Evolutionary conservation across 768 basidiomycete genomes (phyloP), one percentile per base, ranked within the genome.

Genomic region (Thelephora ganbajun): DNA sequence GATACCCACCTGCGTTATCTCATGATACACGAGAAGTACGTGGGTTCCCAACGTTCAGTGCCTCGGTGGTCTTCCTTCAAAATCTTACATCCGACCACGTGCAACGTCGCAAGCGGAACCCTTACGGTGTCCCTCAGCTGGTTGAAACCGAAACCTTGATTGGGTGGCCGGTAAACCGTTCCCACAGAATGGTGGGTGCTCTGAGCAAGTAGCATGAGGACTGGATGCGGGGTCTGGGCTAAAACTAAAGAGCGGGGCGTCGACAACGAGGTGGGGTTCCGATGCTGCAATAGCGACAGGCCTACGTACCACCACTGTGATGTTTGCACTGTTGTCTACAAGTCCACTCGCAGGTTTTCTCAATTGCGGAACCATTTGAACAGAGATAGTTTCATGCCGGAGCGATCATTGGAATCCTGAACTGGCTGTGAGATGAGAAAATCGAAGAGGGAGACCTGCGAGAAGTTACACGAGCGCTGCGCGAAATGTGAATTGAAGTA

Each of bases 281-380:
- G 14, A 88, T 81, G 2, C 73, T 74, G 0, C 77, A 75, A 18
- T 68, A 77, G 51, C 79, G 87, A 60, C 90, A 94, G 0, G 78
- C 92, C 36, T 87, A 72, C 92, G 93, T 94, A 93, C 70, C 75
- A 93, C 87, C 30, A 94, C 58, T 1, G 83, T 77, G 41, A 94
- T 65, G 53, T 88, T 81, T 22, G 77, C 79, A 48, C 74, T 67
- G 16, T 62, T 61, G 23, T 62, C 64, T 48, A 76, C 70, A 57
- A 92, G 58, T 56, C 80, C 69, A 16, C 66, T 85, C 88, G 54
- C 1, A 39, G 13, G 33, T 23, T 11, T 26, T 16, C 26, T 22
- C 30, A 11, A n/a, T 44, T 43, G 22, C 6, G 30, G 7, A n/a
- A 18, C 14, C 18, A 43, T 13, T 46, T 30, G 33, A 13, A 26